phyloP scores from a whole-genome alignment of 2,329 filamentous ascomycete species.

The Pezicula radicicola region DNA sequence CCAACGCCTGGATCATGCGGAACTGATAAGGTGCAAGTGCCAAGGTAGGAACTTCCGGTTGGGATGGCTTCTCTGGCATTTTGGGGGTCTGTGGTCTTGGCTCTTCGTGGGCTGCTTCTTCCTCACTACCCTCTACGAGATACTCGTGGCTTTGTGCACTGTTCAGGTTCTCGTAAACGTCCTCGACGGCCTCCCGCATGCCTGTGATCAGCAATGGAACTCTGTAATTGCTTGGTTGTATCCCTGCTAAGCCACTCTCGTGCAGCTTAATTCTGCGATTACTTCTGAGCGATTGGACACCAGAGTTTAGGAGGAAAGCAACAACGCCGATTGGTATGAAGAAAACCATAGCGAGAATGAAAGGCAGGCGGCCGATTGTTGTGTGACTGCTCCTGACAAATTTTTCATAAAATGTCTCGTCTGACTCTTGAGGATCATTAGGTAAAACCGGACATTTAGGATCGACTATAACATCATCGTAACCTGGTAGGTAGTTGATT shows the following conservation, averaged over 20 bases:
- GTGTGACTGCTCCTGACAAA: constrained; percentile 28
- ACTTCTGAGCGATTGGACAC: constrained; percentile 73
- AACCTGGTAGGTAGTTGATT: constrained; percentile 71
- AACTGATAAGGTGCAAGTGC: constrained; percentile 81
- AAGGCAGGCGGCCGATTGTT: constrained; percentile 47
- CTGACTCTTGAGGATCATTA: constrained; percentile 30
- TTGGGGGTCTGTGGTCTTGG: constrained; percentile 8
- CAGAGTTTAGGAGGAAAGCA: constrained; percentile 72
- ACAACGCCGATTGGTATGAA: constrained; percentile 71
- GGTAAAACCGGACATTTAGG: constrained; percentile 55
- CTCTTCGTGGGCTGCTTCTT: constrained; percentile 34
- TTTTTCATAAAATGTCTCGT: constrained; percentile 16
- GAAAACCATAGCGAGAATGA: constrained; percentile 62
- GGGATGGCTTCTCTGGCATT: constrained; percentile 14
- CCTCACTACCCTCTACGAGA: constrained; percentile 54
- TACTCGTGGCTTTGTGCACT: constrained; percentile 58
- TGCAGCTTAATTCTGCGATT: constrained; percentile 73
- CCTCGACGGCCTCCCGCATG: constrained; percentile 73
- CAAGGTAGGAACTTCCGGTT: constrained; percentile 56
- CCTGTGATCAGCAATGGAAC: constrained; percentile 74
- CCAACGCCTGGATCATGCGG: constrained; percentile 74
- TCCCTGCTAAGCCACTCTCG: constrained; percentile 65
- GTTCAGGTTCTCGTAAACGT: constrained; percentile 34
- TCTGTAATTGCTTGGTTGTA: constrained; percentile 68
- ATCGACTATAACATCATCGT: constrained; percentile 74